phyloP scores from a whole-genome alignment of 352 stramenopile genomes.

The Phytophthora pistaciae region DNA sequence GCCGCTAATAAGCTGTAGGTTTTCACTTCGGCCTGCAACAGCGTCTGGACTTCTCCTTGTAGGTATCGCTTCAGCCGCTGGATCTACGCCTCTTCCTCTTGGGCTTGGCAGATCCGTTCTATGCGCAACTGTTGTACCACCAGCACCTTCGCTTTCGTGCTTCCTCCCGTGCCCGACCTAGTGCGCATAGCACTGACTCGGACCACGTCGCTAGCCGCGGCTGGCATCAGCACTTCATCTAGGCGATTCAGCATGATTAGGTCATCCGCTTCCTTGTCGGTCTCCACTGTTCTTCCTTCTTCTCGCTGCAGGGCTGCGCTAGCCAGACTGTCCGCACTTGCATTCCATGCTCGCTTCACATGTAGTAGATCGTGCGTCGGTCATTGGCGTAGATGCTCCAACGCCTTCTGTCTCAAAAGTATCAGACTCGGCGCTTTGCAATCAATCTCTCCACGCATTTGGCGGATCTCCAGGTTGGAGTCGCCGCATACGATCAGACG shows the following conservation, averaged over 20 bases:
- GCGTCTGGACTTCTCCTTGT: not conserved
- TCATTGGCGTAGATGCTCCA: not conserved
- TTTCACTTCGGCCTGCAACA: not conserved
- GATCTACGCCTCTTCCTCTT: conserved; percentile 12
- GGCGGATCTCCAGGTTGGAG: conserved; percentile 10
- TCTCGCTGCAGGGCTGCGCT: not conserved
- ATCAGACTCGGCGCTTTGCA: not conserved
- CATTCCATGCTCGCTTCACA: conserved; percentile 11
- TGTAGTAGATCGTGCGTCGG: not conserved
- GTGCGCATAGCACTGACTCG: no score
- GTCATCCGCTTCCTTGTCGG: no score
- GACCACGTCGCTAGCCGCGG: no score
- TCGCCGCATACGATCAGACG: not conserved
- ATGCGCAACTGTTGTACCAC: not conserved
- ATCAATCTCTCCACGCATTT: conserved; percentile 7
- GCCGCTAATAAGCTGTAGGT: not conserved
- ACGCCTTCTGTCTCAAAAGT: not conserved
- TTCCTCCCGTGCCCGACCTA: no score
- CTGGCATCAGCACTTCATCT: not conserved
- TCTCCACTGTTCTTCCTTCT: not conserved
- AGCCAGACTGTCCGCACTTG: not conserved
- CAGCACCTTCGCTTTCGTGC: not conserved
- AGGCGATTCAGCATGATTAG: no score
- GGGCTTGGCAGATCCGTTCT: not conserved
- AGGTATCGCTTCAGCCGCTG: not conserved